Evolutionary conservation across 306 rosid species (phyloP).

Genomic region (Cyclanthera cordifolia): DNA sequence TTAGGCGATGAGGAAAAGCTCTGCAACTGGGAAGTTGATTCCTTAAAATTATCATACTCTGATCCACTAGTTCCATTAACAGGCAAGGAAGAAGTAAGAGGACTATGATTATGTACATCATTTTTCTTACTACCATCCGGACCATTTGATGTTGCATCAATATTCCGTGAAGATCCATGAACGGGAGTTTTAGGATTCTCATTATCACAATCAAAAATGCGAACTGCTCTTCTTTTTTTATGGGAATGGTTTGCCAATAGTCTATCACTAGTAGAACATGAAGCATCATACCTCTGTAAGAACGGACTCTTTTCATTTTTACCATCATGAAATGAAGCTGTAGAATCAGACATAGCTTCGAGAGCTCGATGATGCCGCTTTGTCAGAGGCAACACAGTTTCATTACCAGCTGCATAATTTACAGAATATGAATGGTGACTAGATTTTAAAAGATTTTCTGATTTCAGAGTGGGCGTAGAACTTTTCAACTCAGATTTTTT

Average conservation of each 20-base stretch:
- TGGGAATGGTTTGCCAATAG: conserved; percentile 25
- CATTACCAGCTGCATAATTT: conserved; percentile 38
- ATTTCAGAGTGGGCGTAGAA: conserved; percentile 36
- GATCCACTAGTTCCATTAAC: too few species aligned
- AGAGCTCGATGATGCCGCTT: conserved; percentile 39
- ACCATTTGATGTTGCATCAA: conserved; percentile 31
- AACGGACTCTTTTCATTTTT: conserved; percentile 31
- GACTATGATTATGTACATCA: too few species aligned
- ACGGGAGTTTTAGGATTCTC: conserved; percentile 79
- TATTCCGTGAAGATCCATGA: conserved; percentile 55
- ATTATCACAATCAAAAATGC: conserved; percentile 61
- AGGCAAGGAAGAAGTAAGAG: too few species aligned
- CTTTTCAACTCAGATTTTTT: conserved; percentile 37
- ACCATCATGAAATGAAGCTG: conserved; percentile 30
- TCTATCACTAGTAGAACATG: conserved; percentile 23
- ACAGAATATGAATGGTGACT: conserved; percentile 28
- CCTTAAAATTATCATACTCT: too few species aligned
- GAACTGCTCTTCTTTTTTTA: conserved; percentile 71
- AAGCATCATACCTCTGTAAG: conserved; percentile 26
- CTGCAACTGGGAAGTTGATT: too few species aligned
- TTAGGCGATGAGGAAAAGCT: too few species aligned
- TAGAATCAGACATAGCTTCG: conserved; percentile 44
- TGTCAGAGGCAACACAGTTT: conserved; percentile 32
- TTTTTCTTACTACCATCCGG: conserved; percentile 22
- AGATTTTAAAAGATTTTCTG: conserved; percentile 35